Conservation (phyloP, 352 stramenopile genomes). For the Pythium dissimile region DNA sequence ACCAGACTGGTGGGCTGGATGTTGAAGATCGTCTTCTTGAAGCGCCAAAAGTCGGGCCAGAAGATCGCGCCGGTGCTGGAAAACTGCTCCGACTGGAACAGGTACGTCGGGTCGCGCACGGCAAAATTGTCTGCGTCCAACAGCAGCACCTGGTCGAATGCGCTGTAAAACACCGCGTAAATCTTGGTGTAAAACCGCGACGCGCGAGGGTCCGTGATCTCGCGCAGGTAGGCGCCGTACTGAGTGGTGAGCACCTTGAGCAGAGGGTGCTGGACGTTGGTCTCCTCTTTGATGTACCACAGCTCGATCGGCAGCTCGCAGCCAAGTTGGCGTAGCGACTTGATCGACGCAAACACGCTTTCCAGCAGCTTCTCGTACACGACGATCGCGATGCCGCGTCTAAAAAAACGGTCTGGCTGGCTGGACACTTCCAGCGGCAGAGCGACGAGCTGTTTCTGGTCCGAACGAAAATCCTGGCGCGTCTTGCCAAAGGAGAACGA, state of each 20-base stretch:
- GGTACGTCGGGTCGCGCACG: slow-evolving; percentile 52
- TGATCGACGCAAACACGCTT: slow-evolving; percentile 52
- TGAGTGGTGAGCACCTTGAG: slow-evolving; percentile 33
- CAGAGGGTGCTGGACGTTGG: slow-evolving; percentile 39
- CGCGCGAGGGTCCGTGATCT: slow-evolving; percentile 52
- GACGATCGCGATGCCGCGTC: slow-evolving; percentile 42
- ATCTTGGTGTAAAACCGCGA: slow-evolving; percentile 72
- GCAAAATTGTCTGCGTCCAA: slow-evolving; percentile 78
- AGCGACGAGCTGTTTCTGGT: no score
- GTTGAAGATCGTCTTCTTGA: slow-evolving; percentile 76
- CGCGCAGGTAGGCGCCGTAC: slow-evolving; percentile 54
- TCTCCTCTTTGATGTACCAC: slow-evolving; percentile 65
- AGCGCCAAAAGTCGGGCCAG: slow-evolving; percentile 78
- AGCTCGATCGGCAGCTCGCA: slow-evolving; percentile 69
- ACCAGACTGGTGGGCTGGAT: slow-evolving; percentile 65
- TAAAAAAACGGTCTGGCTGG: slow-evolving; percentile 19
- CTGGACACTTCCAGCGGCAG: no score
- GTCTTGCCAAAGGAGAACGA: slow-evolving; percentile 25
- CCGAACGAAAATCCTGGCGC: background rate
- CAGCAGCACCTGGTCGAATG: slow-evolving; percentile 70
- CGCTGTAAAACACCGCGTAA: slow-evolving; percentile 67
- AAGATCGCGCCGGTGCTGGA: slow-evolving; percentile 50
- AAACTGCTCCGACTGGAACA: slow-evolving; percentile 58
- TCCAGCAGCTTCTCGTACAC: slow-evolving; percentile 34
- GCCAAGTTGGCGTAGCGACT: slow-evolving; percentile 40